Evolutionary conservation across 495 filamentous ascomycete species (phyloP).

Genomic region (Mycothermus thermophilus): DNA sequence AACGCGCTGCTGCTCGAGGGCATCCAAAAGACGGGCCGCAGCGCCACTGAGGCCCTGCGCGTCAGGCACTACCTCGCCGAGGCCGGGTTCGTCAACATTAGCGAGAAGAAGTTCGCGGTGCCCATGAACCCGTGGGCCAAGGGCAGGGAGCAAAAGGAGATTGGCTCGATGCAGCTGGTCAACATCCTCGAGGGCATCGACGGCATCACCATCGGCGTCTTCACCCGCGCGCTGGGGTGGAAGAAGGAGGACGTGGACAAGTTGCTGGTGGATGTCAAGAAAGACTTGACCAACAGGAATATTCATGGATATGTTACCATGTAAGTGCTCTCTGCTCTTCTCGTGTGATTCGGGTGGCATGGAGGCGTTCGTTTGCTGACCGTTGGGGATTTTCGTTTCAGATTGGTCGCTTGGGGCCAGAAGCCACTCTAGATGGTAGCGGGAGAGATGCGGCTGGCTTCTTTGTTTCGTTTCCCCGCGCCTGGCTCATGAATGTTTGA

Average conservation of each 20-base stretch:
- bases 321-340: constrained; percentile 21
- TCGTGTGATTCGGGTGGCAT: background rate
- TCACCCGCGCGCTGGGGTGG: constrained; percentile 40
- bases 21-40: constrained; percentile 12
- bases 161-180: constrained; percentile 31
- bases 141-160: constrained; percentile 31
- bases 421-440: background rate
- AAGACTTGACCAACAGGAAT: constrained; percentile 34
- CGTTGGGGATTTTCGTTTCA: too few relatives aligned
- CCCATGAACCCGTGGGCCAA: constrained; percentile 41
- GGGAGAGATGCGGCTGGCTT: too few relatives aligned
- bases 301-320: constrained; percentile 35
- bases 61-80: constrained; percentile 20
- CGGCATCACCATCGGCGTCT: constrained; percentile 36
- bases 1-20: constrained; percentile 18
- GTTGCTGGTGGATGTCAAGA: constrained; percentile 35
- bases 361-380: background rate
- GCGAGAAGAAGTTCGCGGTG: constrained; percentile 31
- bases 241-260: constrained; percentile 34
- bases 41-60: constrained; percentile 3
- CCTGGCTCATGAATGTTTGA: too few relatives aligned
- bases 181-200: constrained; percentile 31
- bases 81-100: constrained; percentile 33
- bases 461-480: too few relatives aligned
- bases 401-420: constrained; percentile 1